A percentile compares a stretch with the other conserved stretches of the same genome.
These are phyloP conservation scores for Emergomyces pasteurianus DNA, from an alignment of 2,329 filamentous ascomycete genomes.

Conservation along the genomic window DNA sequence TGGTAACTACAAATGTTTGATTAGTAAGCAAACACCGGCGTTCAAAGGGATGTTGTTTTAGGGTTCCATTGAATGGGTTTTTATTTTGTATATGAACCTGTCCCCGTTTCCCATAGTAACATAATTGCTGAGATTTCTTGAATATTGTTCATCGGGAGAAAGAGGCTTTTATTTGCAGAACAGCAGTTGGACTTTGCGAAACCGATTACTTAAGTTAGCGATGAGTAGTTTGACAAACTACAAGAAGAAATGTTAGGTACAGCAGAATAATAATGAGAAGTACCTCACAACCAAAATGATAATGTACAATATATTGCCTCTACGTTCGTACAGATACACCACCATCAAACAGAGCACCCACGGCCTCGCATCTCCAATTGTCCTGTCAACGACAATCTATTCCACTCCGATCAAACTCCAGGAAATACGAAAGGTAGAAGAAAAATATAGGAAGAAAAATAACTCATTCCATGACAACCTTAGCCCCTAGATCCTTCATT, in stretches of 20 bases:
- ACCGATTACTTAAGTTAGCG: background rate
- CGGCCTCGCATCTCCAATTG: background rate
- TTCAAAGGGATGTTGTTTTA: too few relatives aligned
- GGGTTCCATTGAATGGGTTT: background rate
- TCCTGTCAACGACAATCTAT: background rate
- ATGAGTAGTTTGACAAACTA: background rate
- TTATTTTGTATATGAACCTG: background rate
- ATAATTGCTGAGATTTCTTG: background rate
- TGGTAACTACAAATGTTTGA: background rate
- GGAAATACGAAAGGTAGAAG: constrained; percentile 1
- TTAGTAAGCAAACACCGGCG: background rate
- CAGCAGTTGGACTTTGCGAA: background rate
- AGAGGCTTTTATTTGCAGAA: background rate
- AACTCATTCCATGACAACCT: constrained; percentile 76
- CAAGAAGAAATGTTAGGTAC: background rate
- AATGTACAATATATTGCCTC: constrained; percentile 1
- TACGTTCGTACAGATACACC: background rate
- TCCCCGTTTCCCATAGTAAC: background rate
- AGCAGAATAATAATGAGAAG: background rate
- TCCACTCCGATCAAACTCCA: constrained; percentile 3
- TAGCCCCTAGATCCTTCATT: constrained; percentile 85
- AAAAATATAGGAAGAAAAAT: background rate
- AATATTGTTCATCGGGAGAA: background rate
- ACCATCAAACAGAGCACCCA: background rate
- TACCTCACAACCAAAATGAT: background rate